phyloP scores from a whole-genome alignment of 768 basidiomycete genomes.

The Strobilomyces confusus region DNA sequence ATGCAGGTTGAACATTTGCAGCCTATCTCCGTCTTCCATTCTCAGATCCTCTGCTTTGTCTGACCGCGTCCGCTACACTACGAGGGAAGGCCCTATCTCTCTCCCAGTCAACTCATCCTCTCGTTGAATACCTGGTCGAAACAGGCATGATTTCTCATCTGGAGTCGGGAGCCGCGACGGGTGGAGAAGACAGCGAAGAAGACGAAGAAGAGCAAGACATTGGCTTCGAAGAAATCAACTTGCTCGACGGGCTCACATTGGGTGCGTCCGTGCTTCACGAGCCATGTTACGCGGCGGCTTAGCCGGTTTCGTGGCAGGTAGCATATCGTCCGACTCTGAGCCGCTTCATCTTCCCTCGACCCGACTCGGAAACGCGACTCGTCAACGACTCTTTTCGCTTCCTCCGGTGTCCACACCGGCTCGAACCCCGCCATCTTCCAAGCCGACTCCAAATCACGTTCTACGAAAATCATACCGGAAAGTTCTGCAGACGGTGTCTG shows the following conservation, averaged over 20 bases:
- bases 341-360: conserved; percentile 59
- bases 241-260: conserved; percentile 62
- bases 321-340: conserved; percentile 34
- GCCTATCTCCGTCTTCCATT: conserved; percentile 72
- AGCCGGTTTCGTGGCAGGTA: conserved; percentile 32
- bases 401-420: conserved; percentile 44
- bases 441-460: conserved; percentile 54
- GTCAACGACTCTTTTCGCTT: conserved; percentile 64
- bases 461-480: conserved; percentile 85
- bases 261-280: conserved; percentile 39
- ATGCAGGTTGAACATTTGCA: conserved; percentile 28
- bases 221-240: conserved; percentile 63
- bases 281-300: background rate
- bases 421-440: conserved; percentile 42
- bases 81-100: conserved; percentile 66
- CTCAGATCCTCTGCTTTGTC: conserved; percentile 71
- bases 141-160: conserved; percentile 14
- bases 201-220: conserved; percentile 39
- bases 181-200: conserved; percentile 20
- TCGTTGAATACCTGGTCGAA: conserved; percentile 27
- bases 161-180: conserved; percentile 1
- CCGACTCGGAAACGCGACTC: conserved; percentile 64
- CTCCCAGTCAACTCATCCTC: conserved; percentile 35
- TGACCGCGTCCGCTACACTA: conserved; percentile 85
- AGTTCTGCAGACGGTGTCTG: conserved; percentile 72